Evolutionary conservation across 1,284 basidiomycete genomes (phyloP), one percentile per base, ranked within the genome.

Genomic region (Somion occarium): DNA sequence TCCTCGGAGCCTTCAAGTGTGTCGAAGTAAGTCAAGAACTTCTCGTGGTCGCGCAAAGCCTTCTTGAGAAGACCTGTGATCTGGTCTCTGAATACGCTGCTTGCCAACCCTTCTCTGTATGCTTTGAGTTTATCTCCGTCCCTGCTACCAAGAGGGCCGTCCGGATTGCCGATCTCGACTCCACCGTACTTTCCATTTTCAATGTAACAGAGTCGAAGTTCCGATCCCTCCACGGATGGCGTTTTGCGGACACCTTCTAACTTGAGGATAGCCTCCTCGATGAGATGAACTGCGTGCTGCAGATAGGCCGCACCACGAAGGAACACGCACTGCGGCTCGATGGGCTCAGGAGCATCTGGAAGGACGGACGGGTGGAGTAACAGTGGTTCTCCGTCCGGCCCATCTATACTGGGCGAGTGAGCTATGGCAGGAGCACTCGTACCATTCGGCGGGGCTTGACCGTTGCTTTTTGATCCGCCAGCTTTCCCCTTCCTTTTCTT

Each of bases 281-380:
- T 83, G 34, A 89, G 69, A 61, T 76, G 73, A 4, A 89, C 70
- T 0, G 86, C 87, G 39, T 90, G 83, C 57, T 89, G 86, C 2
- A 92, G 74, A 64, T 88, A 84, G 1, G 89, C 80, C 3, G 87
- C 82, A 2, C 85, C 90, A 44, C 90, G 82, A 24, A 90, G 72
- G 69, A 93, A 93, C 23, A 90, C 68, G n/a, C 87, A 69, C 60
- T 92, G 90, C 0, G 81, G 82, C 61, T 92, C 90, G 48, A 92
- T 82, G 26, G 86, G 87, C 52, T 87, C 84, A 0, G 86, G 88
- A n/a, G 85, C 84, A 56, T 84, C 80, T 5, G 84, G 80, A 1
- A 80, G 74, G 24, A 80, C 75, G 12, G 86, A 88, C 1, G 84
- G 82, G 61, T 90, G 88, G 9, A 82, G 63, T 38, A 73, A 59